Conservation (phyloP, 371 early-diverging fungal species). For the Apophysomyces ossiformis region DNA sequence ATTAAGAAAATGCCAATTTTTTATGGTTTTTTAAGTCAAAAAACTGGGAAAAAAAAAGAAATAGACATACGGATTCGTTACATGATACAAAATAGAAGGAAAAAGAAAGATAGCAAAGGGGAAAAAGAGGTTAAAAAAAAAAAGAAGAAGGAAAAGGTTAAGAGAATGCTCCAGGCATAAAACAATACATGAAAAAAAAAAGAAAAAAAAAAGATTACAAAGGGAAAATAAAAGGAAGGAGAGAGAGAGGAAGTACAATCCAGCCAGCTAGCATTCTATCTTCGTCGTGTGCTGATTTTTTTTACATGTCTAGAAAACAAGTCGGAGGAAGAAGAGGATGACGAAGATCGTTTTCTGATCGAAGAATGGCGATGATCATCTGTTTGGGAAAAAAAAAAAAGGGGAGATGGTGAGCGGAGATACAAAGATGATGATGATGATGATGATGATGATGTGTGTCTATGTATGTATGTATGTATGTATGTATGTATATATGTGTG, state of each 20-base stretch:
- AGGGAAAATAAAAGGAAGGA: neutral
- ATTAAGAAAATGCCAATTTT: conserved; percentile 5
- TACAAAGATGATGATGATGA: too few relatives aligned
- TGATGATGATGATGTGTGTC: too few relatives aligned
- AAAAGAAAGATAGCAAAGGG: neutral
- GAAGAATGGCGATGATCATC: conserved; percentile 2
- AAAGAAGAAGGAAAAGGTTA: conserved; percentile 8
- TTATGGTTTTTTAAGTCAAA: neutral
- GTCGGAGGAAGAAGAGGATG: conserved; percentile 7
- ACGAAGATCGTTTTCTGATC: conserved; percentile 1
- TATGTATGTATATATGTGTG: neutral
- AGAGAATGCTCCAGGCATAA: conserved; percentile 6
- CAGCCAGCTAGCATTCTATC: neutral
- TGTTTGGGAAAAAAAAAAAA: neutral
- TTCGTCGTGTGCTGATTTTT: conserved; percentile 8
- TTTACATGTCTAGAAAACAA: conserved; percentile 9
- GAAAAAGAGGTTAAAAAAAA: conserved; percentile 2
- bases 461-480: too few relatives aligned
- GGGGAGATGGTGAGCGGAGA: conserved; percentile 10
- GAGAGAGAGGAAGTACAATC: neutral
- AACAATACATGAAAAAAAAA: neutral
- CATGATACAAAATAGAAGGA: conserved; percentile 5
- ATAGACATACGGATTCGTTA: neutral
- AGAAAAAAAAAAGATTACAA: neutral
- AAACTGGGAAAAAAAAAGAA: too few relatives aligned